Conservation (phyloP, 441 rosid species). For the Capsella rubella region DNA sequence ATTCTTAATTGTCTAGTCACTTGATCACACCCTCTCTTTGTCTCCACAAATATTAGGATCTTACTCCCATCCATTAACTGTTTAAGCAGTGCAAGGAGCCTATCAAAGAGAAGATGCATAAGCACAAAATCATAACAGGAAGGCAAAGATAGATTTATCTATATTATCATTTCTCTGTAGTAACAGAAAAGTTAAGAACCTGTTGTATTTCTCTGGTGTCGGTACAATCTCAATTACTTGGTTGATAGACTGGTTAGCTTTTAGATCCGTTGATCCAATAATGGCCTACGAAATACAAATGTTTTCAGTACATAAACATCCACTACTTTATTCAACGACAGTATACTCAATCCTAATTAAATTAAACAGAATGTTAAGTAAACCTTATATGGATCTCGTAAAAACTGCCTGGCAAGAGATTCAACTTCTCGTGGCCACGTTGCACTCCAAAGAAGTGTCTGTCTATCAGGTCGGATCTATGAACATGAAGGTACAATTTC, state of each 20-base stretch:
- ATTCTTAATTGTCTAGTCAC: conserved; percentile 93
- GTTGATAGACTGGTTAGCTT: conserved; percentile 93
- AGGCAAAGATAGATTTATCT: not conserved
- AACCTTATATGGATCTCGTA: conserved; percentile 90
- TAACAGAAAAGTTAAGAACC: conserved; percentile 56
- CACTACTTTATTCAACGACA: not conserved
- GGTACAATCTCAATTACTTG: conserved; percentile 90
- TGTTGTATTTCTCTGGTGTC: conserved; percentile 82
- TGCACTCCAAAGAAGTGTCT: conserved; percentile 98
- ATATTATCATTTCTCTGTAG: not conserved
- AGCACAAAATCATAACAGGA: conserved; percentile 6
- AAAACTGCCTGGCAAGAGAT: conserved; percentile 85
- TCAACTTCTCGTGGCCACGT: conserved; percentile 99
- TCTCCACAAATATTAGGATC: conserved; percentile 88
- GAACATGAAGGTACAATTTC: conserved; percentile 18
- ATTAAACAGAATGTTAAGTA: not conserved
- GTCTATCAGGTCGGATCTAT: conserved; percentile 97
- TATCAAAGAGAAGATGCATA: conserved; percentile 42
- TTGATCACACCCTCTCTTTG: conserved; percentile 96
- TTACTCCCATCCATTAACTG: conserved; percentile 91
- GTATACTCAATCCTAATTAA: conserved; percentile 15
- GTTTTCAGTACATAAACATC: conserved; percentile 19
- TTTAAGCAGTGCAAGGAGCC: conserved; percentile 77
- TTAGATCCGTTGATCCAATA: conserved; percentile 83
- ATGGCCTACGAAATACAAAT: conserved; percentile 65